Conservation (phyloP, 495 filamentous ascomycete species). For the Saxispiralis lemnorum region DNA sequence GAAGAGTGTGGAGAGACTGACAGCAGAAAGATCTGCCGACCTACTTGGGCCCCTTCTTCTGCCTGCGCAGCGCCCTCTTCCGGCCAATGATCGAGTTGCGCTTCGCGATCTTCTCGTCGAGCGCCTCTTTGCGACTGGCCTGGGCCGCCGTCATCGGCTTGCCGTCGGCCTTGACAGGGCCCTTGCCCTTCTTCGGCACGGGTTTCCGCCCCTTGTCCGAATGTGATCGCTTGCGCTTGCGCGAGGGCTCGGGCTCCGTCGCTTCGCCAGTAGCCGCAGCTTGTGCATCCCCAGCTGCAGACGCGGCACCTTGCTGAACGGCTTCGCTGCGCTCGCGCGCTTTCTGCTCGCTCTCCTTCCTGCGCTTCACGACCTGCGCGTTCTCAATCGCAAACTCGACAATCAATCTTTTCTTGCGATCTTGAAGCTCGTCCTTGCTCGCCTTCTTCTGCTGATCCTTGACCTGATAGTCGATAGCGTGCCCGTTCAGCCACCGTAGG, state of each 20-base stretch:
- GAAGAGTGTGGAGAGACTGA: too few species aligned
- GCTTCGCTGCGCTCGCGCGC: conserved; percentile 28
- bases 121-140: conserved; percentile 15
- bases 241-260: background rate
- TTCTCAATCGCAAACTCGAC: conserved; percentile 99
- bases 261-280: background rate
- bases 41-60: conserved; percentile 23
- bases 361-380: conserved; percentile 69
- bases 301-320: conserved; percentile 9
- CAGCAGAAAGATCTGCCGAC: too few species aligned
- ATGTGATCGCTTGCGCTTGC: conserved; percentile 1
- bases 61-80: conserved; percentile 43
- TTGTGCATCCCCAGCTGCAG: conserved; percentile 1
- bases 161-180: background rate
- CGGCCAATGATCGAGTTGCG: conserved; percentile 49
- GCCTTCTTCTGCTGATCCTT: conserved; percentile 20
- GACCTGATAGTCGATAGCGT: conserved; percentile 35
- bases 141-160: background rate
- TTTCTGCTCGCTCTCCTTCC: conserved; percentile 55
- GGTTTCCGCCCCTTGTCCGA: background rate
- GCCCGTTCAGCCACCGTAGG: conserved; percentile 79
- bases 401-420: conserved; percentile 62
- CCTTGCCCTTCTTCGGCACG: background rate
- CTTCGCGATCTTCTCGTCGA: conserved; percentile 38
- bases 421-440: conserved; percentile 30